Conservation (phyloP, 257 asterid species). For the Thymus mandschuricus region DNA sequence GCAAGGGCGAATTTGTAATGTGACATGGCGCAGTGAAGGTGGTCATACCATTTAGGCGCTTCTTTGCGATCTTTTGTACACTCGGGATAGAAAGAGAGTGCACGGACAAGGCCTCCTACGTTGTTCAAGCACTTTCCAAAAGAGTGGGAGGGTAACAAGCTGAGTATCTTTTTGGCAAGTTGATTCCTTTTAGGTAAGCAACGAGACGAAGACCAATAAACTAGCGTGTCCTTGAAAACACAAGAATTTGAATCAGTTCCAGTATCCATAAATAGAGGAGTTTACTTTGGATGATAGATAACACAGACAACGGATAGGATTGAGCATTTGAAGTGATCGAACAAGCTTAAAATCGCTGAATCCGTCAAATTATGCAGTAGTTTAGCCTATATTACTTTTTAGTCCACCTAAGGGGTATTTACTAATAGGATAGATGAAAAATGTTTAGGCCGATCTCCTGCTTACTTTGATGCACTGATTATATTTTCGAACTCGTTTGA, state of each 20-base stretch:
- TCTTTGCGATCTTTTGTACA: slow-evolving; percentile 62
- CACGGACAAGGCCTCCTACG: slow-evolving; percentile 83
- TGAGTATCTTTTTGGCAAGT: slow-evolving; percentile 71
- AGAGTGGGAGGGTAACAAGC: slow-evolving; percentile 76
- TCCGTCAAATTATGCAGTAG: too few species aligned
- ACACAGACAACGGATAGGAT: too few species aligned
- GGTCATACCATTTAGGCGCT: slow-evolving; percentile 95
- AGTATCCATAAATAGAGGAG: neutral
- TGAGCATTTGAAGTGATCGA: too few species aligned
- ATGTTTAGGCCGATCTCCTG: too few species aligned
- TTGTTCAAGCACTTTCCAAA: slow-evolving; percentile 97
- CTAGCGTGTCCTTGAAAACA: slow-evolving; percentile 70
- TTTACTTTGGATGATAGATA: too few species aligned
- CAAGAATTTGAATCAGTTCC: slow-evolving; percentile 15
- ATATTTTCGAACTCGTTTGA: too few species aligned
- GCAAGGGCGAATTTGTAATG: slow-evolving; percentile 95
- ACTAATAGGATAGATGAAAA: too few species aligned
- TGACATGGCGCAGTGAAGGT: slow-evolving; percentile 96
- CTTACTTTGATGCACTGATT: too few species aligned
- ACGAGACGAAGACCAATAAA: slow-evolving; percentile 98
- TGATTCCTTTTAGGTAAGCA: slow-evolving; percentile 83
- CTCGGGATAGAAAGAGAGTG: slow-evolving; percentile 72
- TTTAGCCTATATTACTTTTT: too few species aligned
- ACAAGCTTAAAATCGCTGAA: too few species aligned
- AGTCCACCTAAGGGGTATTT: too few species aligned